These are phyloP conservation scores for Boletus eberwhitei DNA, from an alignment of 768 basidiomycete genomes.

Conservation along the genomic window DNA sequence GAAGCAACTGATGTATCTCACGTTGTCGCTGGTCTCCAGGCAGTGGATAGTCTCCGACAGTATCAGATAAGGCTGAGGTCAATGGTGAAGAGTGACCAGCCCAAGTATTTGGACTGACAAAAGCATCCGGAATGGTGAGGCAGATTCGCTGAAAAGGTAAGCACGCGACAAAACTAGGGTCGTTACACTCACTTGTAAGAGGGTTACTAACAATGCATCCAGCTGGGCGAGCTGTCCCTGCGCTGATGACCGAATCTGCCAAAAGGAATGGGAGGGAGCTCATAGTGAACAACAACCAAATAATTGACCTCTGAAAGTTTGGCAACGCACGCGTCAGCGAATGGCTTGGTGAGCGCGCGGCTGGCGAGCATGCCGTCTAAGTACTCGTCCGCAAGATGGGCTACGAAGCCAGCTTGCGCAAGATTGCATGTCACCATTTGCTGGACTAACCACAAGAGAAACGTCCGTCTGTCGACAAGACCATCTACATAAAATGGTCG, in stretches of 20 bases:
- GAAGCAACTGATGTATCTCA: slow-evolving; percentile 47
- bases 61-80: slow-evolving; percentile 39
- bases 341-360: slow-evolving; percentile 65
- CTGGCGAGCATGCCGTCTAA: slow-evolving; percentile 62
- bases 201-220: slow-evolving; percentile 47
- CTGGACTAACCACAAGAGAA: slow-evolving; percentile 75
- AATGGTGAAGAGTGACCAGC: slow-evolving; percentile 43
- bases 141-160: slow-evolving; percentile 53
- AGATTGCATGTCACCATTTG: slow-evolving; percentile 77
- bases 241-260: slow-evolving; percentile 54
- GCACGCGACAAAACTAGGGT: not conserved
- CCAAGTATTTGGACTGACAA: slow-evolving; percentile 74
- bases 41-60: slow-evolving; percentile 27
- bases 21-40: slow-evolving; percentile 33
- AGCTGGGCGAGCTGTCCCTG: slow-evolving; percentile 55
- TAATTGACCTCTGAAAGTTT: slow-evolving; percentile 62
- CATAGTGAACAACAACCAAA: not conserved
- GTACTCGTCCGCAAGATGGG: slow-evolving; percentile 77
- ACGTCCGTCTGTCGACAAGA: slow-evolving; percentile 73
- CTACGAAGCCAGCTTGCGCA: slow-evolving; percentile 76
- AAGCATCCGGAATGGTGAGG: slow-evolving; percentile 68
- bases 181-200: slow-evolving; percentile 55
- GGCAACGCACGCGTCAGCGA: slow-evolving; percentile 65
- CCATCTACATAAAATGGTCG: slow-evolving; percentile 79
- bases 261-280: slow-evolving; percentile 1